Conservation (phyloP, 176 grass and related monocot species). For the Elaeis guineensis region DNA sequence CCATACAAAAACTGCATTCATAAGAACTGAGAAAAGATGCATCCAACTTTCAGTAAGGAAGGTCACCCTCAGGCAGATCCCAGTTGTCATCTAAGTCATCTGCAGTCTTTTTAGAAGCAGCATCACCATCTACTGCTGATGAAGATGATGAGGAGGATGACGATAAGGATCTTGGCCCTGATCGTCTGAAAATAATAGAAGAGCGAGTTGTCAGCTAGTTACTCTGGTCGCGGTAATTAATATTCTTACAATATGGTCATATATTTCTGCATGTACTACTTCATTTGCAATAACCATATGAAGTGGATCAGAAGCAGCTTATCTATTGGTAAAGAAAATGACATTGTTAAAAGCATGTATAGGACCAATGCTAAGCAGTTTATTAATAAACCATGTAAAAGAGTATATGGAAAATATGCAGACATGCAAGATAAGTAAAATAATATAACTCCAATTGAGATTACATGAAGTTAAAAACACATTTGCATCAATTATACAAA, state of each 20-base stretch:
- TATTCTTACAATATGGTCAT: not conserved
- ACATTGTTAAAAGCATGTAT: too few relatives aligned
- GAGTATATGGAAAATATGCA: too few relatives aligned
- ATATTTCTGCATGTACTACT: too few relatives aligned
- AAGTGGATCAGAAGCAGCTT: too few relatives aligned
- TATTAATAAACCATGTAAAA: too few relatives aligned
- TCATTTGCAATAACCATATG: too few relatives aligned
- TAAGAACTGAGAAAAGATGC: not conserved
- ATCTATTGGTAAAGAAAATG: too few relatives aligned
- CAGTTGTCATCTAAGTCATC: constrained; percentile 60
- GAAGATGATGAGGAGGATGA: constrained; percentile 5
- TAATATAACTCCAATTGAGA: too few relatives aligned
- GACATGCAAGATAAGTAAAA: too few relatives aligned
- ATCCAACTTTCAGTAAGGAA: constrained; percentile 35
- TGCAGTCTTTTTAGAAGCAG: constrained; percentile 11
- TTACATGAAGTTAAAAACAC: too few relatives aligned
- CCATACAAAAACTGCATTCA: not conserved
- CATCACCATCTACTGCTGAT: constrained; percentile 25
- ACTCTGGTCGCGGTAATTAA: not conserved
- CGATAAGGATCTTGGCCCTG: constrained; percentile 29
- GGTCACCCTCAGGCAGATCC: constrained; percentile 31
- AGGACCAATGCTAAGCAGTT: too few relatives aligned
- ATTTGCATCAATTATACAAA: too few relatives aligned
- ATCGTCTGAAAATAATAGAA: constrained; percentile 5
- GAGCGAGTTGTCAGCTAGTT: not conserved